Evolutionary conservation across 495 filamentous ascomycete species (phyloP).

Genomic region (Podospora bellae-mahoneyi): DNA sequence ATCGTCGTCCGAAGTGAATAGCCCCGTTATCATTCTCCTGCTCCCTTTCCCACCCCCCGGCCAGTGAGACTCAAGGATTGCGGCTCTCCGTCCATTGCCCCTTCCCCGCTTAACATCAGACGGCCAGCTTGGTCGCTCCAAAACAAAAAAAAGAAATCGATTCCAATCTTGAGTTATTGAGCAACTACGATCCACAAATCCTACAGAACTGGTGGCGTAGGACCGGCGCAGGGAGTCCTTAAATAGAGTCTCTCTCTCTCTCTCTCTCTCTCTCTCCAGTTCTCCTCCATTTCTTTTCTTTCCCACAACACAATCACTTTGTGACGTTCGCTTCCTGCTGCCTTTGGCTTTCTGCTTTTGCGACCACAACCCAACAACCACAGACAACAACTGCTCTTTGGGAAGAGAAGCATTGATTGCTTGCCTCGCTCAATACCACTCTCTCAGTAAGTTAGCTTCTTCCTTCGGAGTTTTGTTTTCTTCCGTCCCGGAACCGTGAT

Average conservation of each 20-base stretch:
- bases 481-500: background rate
- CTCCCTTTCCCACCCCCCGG: background rate
- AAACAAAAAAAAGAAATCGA: background rate
- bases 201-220: background rate
- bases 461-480: background rate
- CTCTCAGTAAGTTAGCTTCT: background rate
- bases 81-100: background rate
- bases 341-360: background rate
- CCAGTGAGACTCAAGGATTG: background rate
- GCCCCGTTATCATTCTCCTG: background rate
- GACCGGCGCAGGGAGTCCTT: background rate
- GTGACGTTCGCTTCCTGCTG: background rate
- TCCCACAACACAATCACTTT: background rate
- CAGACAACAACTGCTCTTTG: background rate
- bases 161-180: background rate
- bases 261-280: background rate
- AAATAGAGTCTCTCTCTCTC: background rate
- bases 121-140: background rate
- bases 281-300: background rate
- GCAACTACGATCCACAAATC: background rate
- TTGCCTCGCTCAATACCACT: background rate
- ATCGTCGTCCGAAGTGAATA: background rate
- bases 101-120: background rate
- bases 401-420: background rate
- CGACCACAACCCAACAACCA: background rate